A percentile compares a stretch with the other conserved stretches of the same genome.
phyloP scores from a whole-genome alignment of 1,284 basidiomycete genomes.

The Xerocomus amazonicus region DNA sequence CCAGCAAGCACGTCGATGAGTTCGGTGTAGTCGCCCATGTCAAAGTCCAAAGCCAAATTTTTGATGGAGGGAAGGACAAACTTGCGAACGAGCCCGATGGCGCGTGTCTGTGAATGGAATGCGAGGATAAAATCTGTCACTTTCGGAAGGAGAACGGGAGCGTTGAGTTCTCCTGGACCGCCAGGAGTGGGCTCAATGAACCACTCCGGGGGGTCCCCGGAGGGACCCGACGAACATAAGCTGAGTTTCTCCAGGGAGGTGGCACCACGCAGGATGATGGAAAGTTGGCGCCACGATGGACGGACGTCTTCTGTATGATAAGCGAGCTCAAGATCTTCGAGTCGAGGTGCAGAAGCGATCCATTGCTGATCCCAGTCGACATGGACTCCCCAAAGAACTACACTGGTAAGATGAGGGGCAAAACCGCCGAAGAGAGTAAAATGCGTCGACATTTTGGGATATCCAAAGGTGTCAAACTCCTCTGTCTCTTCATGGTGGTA shows the following conservation, averaged over 20 bases:
- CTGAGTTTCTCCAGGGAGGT: slow-evolving; percentile 47
- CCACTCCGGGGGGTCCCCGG: slow-evolving; percentile 39
- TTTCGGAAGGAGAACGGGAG: slow-evolving; percentile 43
- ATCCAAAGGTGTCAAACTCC: slow-evolving; percentile 36
- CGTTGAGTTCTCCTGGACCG: slow-evolving; percentile 29
- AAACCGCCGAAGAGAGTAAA: slow-evolving; percentile 51
- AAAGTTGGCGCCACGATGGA: slow-evolving; percentile 49
- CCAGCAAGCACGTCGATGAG: slow-evolving; percentile 41
- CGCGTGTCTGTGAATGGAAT: slow-evolving; percentile 43
- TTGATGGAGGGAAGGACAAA: slow-evolving; percentile 48
- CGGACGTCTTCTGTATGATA: slow-evolving; percentile 57
- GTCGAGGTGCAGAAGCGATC: slow-evolving; percentile 36
- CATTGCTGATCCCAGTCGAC: slow-evolving; percentile 51
- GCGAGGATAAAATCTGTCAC: slow-evolving; percentile 47
- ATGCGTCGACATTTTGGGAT: slow-evolving; percentile 35
- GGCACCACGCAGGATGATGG: slow-evolving; percentile 44
- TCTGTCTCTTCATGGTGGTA: slow-evolving; percentile 44
- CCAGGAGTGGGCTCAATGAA: slow-evolving; percentile 13
- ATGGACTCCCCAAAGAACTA: slow-evolving; percentile 61
- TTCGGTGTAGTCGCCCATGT: slow-evolving; percentile 45
- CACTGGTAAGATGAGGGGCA: slow-evolving; percentile 47
- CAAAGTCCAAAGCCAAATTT: slow-evolving; percentile 50
- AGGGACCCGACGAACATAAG: slow-evolving; percentile 52
- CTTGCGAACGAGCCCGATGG: slow-evolving; percentile 44
- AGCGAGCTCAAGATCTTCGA: slow-evolving; percentile 52